Percentiles rank a stretch among this genome's conserved stretches.
Conservation (phyloP, 257 asterid species). For the Eucommia ulmoides region DNA sequence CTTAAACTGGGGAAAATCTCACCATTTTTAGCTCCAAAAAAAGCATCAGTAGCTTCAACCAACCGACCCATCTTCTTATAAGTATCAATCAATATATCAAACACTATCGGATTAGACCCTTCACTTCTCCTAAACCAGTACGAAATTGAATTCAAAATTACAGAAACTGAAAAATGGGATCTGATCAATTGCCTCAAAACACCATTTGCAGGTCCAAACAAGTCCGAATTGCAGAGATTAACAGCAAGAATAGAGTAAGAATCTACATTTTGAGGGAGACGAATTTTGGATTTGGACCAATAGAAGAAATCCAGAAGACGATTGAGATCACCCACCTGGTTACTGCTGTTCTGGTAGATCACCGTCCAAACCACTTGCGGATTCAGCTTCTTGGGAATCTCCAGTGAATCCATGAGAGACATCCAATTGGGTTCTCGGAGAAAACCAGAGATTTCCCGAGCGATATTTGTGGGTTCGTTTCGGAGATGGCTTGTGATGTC, state of each 20-base stretch:
- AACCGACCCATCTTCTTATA: conserved; percentile 9
- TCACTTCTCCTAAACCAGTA: neutral
- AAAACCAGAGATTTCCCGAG: conserved; percentile 10
- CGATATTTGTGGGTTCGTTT: too few relatives aligned
- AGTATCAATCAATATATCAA: conserved; percentile 11
- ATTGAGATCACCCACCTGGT: conserved; percentile 5
- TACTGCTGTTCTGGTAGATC: too few relatives aligned
- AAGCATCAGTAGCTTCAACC: conserved; percentile 9
- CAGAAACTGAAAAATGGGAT: neutral
- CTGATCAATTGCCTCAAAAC: conserved; percentile 2
- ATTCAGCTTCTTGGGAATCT: conserved; percentile 7
- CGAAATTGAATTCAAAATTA: conserved; percentile 6
- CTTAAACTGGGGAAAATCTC: conserved; percentile 7
- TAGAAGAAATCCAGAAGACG: conserved; percentile 11
- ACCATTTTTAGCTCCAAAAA: conserved; percentile 4
- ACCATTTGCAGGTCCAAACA: conserved; percentile 4
- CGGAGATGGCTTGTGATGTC: too few relatives aligned
- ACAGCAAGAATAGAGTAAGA: conserved; percentile 8
- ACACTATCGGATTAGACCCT: conserved; percentile 5
- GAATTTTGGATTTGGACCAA: conserved; percentile 11
- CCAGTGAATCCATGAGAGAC: conserved; percentile 4
- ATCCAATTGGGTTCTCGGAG: conserved; percentile 10
- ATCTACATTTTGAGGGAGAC: conserved; percentile 8
- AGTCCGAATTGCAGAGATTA: conserved; percentile 5
- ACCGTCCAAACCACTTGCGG: conserved; percentile 7